Conservation (phyloP, 2,329 filamentous ascomycete species). For the Nemania abortiva region DNA sequence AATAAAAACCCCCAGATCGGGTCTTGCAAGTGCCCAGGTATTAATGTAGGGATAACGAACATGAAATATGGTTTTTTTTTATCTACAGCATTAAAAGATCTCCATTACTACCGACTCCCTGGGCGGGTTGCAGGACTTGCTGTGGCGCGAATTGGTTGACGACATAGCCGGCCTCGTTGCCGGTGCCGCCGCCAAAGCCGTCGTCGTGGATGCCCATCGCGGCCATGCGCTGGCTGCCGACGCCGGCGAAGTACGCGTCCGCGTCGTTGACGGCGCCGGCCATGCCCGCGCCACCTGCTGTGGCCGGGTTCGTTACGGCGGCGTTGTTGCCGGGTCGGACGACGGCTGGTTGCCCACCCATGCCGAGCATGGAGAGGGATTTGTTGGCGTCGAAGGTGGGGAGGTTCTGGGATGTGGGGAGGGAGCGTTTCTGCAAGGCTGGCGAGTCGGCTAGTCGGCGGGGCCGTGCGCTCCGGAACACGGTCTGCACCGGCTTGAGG, state of each 20-base stretch:
- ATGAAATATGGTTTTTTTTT: background rate
- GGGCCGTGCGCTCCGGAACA: constrained; percentile 90
- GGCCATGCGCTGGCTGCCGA: constrained; percentile 79
- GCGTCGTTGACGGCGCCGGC: constrained; percentile 83
- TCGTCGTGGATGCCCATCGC: constrained; percentile 75
- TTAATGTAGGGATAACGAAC: background rate
- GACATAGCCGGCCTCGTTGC: constrained; percentile 70
- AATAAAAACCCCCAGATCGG: background rate
- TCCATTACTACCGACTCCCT: constrained; percentile 73
- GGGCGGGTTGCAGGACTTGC: constrained; percentile 77
- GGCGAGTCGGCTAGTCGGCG: constrained; percentile 84
- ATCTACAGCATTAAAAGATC: constrained; percentile 75
- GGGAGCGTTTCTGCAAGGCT: constrained; percentile 80
- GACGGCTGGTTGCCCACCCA: constrained; percentile 52
- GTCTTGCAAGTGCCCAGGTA: background rate
- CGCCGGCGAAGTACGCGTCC: constrained; percentile 87
- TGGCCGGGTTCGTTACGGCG: constrained; percentile 47
- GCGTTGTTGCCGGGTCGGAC: constrained; percentile 55
- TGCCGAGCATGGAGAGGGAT: constrained; percentile 69
- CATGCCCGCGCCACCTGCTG: constrained; percentile 60
- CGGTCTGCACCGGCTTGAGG: constrained; percentile 95
- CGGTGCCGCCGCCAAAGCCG: constrained; percentile 68
- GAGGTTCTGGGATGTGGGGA: constrained; percentile 68
- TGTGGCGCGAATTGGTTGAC: constrained; percentile 87
- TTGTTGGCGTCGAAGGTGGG: constrained; percentile 67